Evolutionary conservation across 2,329 filamentous ascomycete genomes (phyloP).

Genomic region (Colletotrichum sp.): DNA sequence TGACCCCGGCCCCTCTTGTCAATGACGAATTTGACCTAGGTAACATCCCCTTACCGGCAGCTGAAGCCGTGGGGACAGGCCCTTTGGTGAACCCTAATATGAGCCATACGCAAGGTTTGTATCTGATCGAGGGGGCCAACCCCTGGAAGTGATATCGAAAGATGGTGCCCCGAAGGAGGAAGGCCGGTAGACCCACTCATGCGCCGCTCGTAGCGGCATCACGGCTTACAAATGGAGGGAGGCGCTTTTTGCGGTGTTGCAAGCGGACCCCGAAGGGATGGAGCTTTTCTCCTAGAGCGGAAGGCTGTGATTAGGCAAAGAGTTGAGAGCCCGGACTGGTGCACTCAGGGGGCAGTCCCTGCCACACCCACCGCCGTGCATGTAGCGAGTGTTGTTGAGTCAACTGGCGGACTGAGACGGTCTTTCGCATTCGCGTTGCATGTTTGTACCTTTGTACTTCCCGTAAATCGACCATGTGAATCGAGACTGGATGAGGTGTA

Average conservation of each 20-base stretch:
- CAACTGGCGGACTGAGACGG: background rate
- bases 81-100: background rate
- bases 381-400: background rate
- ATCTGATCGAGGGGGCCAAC: background rate
- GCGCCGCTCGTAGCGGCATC: constrained; percentile 1
- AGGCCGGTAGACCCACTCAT: background rate
- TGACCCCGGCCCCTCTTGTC: background rate
- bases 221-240: background rate
- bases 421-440: background rate
- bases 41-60: background rate
- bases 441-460: background rate
- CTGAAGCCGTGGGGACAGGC: background rate
- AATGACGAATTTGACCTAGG: background rate
- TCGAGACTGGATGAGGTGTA: background rate
- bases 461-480: background rate
- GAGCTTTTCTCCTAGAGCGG: background rate
- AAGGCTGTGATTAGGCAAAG: background rate
- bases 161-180: background rate
- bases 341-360: background rate
- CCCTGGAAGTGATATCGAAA: background rate
- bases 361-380: background rate
- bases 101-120: background rate
- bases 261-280: constrained; percentile 8
- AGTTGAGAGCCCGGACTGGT: background rate
- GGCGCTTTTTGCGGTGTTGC: background rate